Conservation (phyloP, 2,329 filamentous ascomycete genomes). For the Verticillium klebahnii region DNA sequence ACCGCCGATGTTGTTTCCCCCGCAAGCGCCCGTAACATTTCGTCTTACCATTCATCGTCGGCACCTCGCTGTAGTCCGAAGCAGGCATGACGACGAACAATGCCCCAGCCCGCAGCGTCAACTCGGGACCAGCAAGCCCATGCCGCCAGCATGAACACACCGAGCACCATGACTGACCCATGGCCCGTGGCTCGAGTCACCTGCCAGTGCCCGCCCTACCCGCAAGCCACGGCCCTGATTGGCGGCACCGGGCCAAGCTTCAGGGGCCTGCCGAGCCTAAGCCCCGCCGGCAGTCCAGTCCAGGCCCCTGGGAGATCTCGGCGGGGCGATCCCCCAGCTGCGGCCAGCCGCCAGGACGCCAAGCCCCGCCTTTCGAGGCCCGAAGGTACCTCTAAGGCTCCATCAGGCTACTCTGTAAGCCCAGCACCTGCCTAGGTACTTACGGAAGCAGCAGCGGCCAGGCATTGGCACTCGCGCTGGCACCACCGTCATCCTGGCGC, state of each 20-base stretch:
- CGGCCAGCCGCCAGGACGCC: not conserved
- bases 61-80: not conserved
- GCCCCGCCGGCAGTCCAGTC: not conserved
- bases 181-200: not conserved
- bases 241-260: not conserved
- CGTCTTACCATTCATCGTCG: not conserved
- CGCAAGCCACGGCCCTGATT: not conserved
- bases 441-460: not conserved
- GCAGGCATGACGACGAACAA: not conserved
- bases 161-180: no score
- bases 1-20: no score
- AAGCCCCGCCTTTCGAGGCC: no score
- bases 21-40: not conserved
- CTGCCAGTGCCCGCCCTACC: not conserved
- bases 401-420: no score
- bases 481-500: not conserved
- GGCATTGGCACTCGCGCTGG: not conserved
- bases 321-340: not conserved
- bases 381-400: no score
- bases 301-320: not conserved
- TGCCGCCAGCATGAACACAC: no score
- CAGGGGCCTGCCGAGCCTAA: slow-evolving; percentile 3
- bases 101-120: not conserved
- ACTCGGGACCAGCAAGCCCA: not conserved
- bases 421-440: not conserved